Evolutionary conservation across 1,284 basidiomycete genomes (phyloP).

Genomic region (Mrakiaceae sp.): DNA sequence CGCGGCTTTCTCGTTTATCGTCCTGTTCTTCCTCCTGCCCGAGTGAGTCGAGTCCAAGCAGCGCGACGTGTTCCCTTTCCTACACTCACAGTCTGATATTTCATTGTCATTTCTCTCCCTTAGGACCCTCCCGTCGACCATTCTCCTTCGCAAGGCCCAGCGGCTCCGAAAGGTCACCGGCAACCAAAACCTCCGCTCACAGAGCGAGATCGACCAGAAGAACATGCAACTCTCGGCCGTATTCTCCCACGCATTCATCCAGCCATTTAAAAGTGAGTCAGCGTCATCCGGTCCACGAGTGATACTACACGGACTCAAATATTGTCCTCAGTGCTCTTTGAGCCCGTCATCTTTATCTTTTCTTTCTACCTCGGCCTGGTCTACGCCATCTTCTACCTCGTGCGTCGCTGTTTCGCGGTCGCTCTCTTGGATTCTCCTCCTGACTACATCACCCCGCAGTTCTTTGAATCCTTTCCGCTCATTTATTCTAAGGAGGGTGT

Average conservation of each 20-base stretch:
- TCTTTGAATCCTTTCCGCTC: slow-evolving; percentile 22
- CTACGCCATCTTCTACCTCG: slow-evolving; percentile 22
- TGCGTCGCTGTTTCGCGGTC: background rate
- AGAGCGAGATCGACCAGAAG: slow-evolving; percentile 22
- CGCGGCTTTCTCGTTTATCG: background rate
- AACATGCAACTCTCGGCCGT: slow-evolving; percentile 20
- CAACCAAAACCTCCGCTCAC: slow-evolving; percentile 28
- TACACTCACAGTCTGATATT: background rate
- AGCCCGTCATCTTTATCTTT: slow-evolving; percentile 28
- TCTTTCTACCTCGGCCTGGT: slow-evolving; percentile 22
- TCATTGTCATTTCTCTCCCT: background rate
- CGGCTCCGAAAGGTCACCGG: slow-evolving; percentile 32
- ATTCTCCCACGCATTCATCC: slow-evolving; percentile 21
- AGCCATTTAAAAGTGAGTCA: slow-evolving; percentile 19
- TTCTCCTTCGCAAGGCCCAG: slow-evolving; percentile 31
- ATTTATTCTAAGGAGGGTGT: slow-evolving; percentile 21
- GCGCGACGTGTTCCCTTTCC: no score
- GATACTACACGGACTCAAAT: no score
- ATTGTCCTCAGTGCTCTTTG: slow-evolving; percentile 21
- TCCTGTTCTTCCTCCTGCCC: slow-evolving; percentile 1
- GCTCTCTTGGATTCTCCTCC: no score
- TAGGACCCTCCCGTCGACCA: slow-evolving; percentile 17
- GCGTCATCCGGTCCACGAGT: no score
- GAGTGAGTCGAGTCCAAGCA: background rate
- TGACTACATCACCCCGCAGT: background rate